Percentiles rank a stretch among this genome's conserved stretches.
These are phyloP conservation scores for Ascochyta lentis DNA, from an alignment of 2,329 filamentous ascomycete species.

Conservation along the genomic window DNA sequence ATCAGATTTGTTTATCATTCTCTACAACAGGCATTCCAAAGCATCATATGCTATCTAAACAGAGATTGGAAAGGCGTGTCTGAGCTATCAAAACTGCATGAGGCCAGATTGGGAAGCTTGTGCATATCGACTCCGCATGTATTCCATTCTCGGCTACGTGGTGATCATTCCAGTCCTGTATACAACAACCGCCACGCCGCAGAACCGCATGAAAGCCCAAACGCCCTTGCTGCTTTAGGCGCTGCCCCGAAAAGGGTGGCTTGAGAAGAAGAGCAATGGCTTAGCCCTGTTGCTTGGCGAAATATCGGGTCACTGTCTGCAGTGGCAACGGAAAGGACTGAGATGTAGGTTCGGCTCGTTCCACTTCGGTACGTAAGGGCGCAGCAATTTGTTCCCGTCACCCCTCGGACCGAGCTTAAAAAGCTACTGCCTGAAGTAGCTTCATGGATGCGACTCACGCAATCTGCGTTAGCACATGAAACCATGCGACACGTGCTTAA, in stretches of 20 bases:
- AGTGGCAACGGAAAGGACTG: constrained; percentile 1
- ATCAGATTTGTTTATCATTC: constrained; percentile 10
- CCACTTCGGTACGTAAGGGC: constrained; percentile 4
- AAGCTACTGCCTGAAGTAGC: background rate
- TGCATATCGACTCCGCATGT: constrained; percentile 42
- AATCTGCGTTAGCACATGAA: background rate
- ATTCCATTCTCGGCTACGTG: constrained; percentile 46
- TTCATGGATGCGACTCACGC: background rate
- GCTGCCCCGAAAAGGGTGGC: constrained; percentile 8
- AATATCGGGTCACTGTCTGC: constrained; percentile 8
- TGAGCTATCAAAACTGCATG: constrained; percentile 27
- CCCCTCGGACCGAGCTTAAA: constrained; percentile 5
- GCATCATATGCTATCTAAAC: background rate
- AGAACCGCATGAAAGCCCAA: constrained; percentile 40
- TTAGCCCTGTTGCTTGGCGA: constrained; percentile 15
- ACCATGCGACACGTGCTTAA: background rate
- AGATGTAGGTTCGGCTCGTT: constrained; percentile 6
- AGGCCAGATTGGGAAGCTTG: constrained; percentile 31
- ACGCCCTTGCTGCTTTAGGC: constrained; percentile 20
- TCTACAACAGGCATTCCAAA: constrained; percentile 9
- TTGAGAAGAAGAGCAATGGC: background rate
- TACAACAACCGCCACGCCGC: constrained; percentile 31
- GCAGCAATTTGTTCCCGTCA: background rate
- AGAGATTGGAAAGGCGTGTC: constrained; percentile 30
- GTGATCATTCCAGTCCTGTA: constrained; percentile 36